These are phyloP conservation scores for Exobasidium cylindrosporum DNA, from an alignment of 1,284 basidiomycete species.

Conservation along the genomic window DNA sequence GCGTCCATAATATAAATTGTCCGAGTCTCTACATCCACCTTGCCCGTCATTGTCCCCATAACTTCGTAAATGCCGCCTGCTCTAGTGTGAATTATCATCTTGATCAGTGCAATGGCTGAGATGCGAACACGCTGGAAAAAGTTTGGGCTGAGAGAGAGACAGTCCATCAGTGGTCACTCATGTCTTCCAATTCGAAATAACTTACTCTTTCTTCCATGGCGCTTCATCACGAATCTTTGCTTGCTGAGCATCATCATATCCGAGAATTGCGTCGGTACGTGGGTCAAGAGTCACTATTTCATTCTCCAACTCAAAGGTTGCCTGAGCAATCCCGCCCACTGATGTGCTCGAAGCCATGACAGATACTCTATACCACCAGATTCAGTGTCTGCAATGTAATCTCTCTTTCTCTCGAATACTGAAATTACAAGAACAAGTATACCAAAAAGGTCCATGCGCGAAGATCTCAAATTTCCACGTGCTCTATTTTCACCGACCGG, in stretches of 20 bases:
- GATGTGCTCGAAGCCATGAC: background rate
- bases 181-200: background rate
- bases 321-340: slow-evolving; percentile 60
- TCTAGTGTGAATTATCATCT: slow-evolving; percentile 98
- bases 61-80: slow-evolving; percentile 97
- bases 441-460: background rate
- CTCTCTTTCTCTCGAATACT: background rate
- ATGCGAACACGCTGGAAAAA: slow-evolving; percentile 94
- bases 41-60: slow-evolving; percentile 99
- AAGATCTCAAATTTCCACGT: too few species aligned
- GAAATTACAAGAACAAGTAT: background rate
- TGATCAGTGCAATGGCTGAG: slow-evolving; percentile 89
- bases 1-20: slow-evolving; percentile 81
- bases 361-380: background rate
- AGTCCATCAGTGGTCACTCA: slow-evolving; percentile 11
- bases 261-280: slow-evolving; percentile 44
- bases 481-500: too few species aligned
- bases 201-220: slow-evolving; percentile 84
- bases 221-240: slow-evolving; percentile 67
- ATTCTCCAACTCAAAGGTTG: slow-evolving; percentile 81
- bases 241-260: slow-evolving; percentile 72
- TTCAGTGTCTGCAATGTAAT: background rate
- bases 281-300: slow-evolving; percentile 60
- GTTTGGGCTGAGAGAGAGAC: slow-evolving; percentile 65
- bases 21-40: slow-evolving; percentile 78